phyloP scores from a whole-genome alignment of 768 basidiomycete species.

The Cyclocybe cylindracea region DNA sequence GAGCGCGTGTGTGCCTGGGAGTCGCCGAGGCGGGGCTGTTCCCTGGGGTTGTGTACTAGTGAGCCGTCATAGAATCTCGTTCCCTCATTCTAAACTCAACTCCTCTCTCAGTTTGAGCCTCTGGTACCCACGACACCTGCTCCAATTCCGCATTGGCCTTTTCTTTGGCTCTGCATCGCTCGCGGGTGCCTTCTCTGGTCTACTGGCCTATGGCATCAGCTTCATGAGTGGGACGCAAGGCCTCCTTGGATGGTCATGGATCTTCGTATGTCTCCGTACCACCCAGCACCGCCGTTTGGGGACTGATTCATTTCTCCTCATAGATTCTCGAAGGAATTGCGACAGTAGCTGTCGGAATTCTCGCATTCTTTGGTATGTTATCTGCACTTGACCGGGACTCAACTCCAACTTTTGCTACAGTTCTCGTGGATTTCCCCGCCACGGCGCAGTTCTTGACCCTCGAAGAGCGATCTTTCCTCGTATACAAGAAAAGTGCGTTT shows the following conservation, averaged over 20 bases:
- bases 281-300: neutral
- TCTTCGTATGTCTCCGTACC: constrained; percentile 46
- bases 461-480: constrained; percentile 55
- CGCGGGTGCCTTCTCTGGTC: constrained; percentile 63
- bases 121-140: constrained; percentile 67
- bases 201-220: constrained; percentile 56
- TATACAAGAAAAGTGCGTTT: constrained; percentile 55
- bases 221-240: constrained; percentile 50
- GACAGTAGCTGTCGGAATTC: constrained; percentile 56
- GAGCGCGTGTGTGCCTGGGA: constrained; percentile 58
- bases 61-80: constrained; percentile 12
- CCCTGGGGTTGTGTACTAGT: constrained; percentile 78
- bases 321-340: constrained; percentile 66
- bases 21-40: constrained; percentile 71
- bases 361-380: constrained; percentile 50
- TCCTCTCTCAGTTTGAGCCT: constrained; percentile 49
- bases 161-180: constrained; percentile 69
- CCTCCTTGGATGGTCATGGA: constrained; percentile 65
- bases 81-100: neutral
- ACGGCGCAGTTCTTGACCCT: constrained; percentile 63
- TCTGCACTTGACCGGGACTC: neutral
- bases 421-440: constrained; percentile 61
- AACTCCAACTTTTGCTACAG: constrained; percentile 24
- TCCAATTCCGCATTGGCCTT: constrained; percentile 59
- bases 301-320: neutral